Evolutionary conservation across 2,329 filamentous ascomycete genomes (phyloP), one percentile per base, ranked within the genome.

Genomic region (Whalleya microplaca): DNA sequence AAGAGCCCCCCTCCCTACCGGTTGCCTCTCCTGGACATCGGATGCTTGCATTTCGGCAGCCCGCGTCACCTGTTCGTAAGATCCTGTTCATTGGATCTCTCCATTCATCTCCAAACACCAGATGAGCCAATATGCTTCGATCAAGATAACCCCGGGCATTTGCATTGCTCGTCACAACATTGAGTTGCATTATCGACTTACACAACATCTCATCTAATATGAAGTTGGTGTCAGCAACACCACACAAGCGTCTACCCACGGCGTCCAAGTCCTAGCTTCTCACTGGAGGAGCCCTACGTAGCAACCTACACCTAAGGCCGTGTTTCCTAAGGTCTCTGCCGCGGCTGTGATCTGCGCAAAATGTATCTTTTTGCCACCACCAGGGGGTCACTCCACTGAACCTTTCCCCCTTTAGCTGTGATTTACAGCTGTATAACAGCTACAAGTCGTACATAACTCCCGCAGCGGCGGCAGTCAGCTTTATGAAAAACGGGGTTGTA

Each of bases 121-220:
- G 51, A 41, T 48, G 49, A 40, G 32, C 54, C 55, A 59, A 56
- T 62, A 50, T 32, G 18, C 45, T n/a, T 41, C 43, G 32, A 37
- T 29, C 21, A n/a, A 29, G 44, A 29, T 29, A 16, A 21, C 19
- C 44, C n/a, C 23, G 29, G 21, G 9, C 44, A 32, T 27, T 8
- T 14, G 44, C 44, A 23, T 29, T 19, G 44, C 5, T n/a, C 18
- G 18, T 52, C 56, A 21, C 49, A 45, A 18, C 16, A 20, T 41
- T 18, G 41, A 59, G 61, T 64, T 47, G 51, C 61, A 64, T 62
- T 64, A 64, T 64, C 58, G 47, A 59, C 61, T 61, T 62, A 51
- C 61, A 64, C 58, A 41, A 55, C 61, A 62, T 64, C 58, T 59
- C 61, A 64, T 58, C 60, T 58, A 58, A 63, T 63, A 58, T 58